Evolutionary conservation across 768 basidiomycete genomes (phyloP).

Genomic region (Phallus indusiatus): DNA sequence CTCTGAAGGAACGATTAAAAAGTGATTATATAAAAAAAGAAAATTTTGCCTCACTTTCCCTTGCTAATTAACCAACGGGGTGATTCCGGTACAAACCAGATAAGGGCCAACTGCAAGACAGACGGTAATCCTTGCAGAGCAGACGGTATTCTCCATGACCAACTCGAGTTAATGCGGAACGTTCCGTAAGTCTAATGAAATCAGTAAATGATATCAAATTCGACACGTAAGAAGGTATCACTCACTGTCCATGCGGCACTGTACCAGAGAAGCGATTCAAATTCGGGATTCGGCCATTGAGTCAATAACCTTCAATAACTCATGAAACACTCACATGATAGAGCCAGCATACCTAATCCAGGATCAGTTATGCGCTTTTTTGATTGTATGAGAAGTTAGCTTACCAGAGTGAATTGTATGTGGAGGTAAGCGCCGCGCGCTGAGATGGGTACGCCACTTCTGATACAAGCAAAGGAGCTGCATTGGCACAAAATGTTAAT

Average conservation of each 20-base stretch:
- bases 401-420: constrained; percentile 83
- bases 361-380: background rate
- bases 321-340: constrained; percentile 5
- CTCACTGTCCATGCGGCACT: constrained; percentile 9
- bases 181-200: constrained; percentile 4
- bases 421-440: constrained; percentile 67
- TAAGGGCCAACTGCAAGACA: constrained; percentile 42
- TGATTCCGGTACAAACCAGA: constrained; percentile 53
- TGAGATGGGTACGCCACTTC: constrained; percentile 81
- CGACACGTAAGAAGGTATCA: background rate
- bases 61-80: constrained; percentile 56
- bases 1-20: constrained; percentile 13
- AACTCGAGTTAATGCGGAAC: constrained; percentile 16
- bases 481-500: constrained; percentile 35
- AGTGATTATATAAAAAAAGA: constrained; percentile 18
- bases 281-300: background rate
- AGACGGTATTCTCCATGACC: constrained; percentile 69
- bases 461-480: constrained; percentile 76
- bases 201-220: background rate
- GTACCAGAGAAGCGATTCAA: background rate
- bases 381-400: background rate
- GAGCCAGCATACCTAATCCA: constrained; percentile 8
- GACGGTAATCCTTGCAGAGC: constrained; percentile 47
- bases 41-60: constrained; percentile 36
- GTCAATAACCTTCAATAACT: background rate